phyloP scores from a whole-genome alignment of 2,329 filamentous ascomycete genomes.

The Claviceps maximensis region DNA sequence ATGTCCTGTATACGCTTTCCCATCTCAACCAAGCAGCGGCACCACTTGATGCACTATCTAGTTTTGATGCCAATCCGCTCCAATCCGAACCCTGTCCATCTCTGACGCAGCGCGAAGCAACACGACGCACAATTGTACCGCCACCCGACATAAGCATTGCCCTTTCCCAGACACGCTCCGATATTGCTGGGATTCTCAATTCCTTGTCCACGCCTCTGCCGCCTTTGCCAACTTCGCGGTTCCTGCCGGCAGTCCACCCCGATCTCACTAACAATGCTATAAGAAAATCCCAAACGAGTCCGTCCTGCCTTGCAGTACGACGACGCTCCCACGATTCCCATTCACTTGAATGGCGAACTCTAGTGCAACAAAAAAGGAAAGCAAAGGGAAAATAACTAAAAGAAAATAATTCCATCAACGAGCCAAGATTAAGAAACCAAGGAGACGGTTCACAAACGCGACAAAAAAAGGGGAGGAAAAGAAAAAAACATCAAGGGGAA shows the following conservation, averaged over 20 bases:
- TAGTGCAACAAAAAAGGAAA: conserved; percentile 6
- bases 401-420: neutral
- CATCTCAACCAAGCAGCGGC: conserved; percentile 4
- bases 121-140: neutral
- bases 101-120: no score
- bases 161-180: neutral
- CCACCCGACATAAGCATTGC: neutral
- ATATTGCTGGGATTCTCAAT: neutral
- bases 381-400: conserved; percentile 10
- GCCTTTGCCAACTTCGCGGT: neutral
- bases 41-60: conserved; percentile 6
- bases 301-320: neutral
- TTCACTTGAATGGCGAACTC: conserved; percentile 24
- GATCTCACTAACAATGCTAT: neutral
- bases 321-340: conserved; percentile 9
- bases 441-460: neutral
- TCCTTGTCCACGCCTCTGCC: neutral
- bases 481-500: conserved; percentile 7
- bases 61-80: conserved; percentile 3
- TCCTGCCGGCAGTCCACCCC: neutral
- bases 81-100: no score
- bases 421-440: neutral
- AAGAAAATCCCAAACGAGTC: neutral
- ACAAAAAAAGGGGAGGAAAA: conserved; percentile 7
- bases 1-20: conserved; percentile 1